These are phyloP conservation scores for Flaveria ramosissima DNA, from an alignment of 129 eudicot species.

Conservation along the genomic window DNA sequence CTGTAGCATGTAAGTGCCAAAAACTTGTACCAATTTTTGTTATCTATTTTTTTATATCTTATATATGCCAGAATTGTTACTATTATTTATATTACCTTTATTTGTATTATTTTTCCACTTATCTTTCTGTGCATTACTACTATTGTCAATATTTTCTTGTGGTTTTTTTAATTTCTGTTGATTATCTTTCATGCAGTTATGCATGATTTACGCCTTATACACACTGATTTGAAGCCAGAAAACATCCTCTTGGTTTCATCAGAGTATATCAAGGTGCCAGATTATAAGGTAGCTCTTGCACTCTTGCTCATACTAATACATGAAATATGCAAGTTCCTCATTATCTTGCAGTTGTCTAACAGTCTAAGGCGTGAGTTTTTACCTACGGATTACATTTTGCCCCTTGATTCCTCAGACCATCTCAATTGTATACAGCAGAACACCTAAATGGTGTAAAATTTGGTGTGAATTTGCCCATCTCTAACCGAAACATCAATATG, in stretches of 20 bases:
- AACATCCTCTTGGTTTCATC: slow-evolving; percentile 87
- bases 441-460: not conserved
- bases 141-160: not conserved
- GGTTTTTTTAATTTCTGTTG: slow-evolving; percentile 18
- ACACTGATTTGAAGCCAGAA: slow-evolving; percentile 93
- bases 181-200: slow-evolving; percentile 65
- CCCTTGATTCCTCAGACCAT: not conserved
- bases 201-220: slow-evolving; percentile 89
- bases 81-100: slow-evolving; percentile 18
- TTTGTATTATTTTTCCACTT: not conserved
- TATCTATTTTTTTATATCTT: not conserved
- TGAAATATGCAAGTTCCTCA: not conserved
- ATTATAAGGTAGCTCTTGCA: slow-evolving; percentile 61
- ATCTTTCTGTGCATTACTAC: not conserved
- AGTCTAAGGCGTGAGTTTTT: not conserved
- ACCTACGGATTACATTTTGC: not conserved
- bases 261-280: slow-evolving; percentile 85
- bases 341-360: not conserved
- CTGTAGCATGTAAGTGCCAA: slow-evolving; percentile 93
- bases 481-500: not conserved
- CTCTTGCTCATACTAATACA: slow-evolving; percentile 1
- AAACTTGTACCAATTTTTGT: slow-evolving; percentile 45
- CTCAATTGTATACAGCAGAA: not conserved
- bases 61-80: not conserved
- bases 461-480: not conserved